phyloP scores from a whole-genome alignment of 106 monocot genomes.

The Chionographis japonica region DNA sequence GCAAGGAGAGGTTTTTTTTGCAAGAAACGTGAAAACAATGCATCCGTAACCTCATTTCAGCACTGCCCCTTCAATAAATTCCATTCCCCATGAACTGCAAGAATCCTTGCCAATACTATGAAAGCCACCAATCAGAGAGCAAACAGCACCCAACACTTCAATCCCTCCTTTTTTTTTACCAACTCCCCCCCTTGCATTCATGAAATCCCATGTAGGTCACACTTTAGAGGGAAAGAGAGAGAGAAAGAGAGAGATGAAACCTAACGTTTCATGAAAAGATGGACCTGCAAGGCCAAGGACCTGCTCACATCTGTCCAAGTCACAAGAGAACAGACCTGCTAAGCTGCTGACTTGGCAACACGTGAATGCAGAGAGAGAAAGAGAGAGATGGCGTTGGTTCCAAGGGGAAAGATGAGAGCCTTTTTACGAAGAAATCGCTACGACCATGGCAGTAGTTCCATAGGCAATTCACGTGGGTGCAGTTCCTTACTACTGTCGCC shows the following conservation, averaged over 20 bases:
- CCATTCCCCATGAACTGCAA: conserved; percentile 4
- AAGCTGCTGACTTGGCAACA: conserved; percentile 54
- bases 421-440: conserved; percentile 15
- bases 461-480: conserved; percentile 53
- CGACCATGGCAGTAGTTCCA: conserved; percentile 2
- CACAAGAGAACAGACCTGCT: conserved; percentile 52
- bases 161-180: neutral
- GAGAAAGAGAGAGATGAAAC: conserved; percentile 10
- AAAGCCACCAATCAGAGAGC: conserved; percentile 9
- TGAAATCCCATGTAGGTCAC: conserved; percentile 10
- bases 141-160: neutral
- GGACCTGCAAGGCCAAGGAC: conserved; percentile 22
- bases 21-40: conserved; percentile 24
- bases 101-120: conserved; percentile 26
- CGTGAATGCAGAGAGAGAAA: conserved; percentile 46
- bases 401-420: conserved; percentile 25
- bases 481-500: conserved; percentile 22
- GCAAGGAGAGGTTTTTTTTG: conserved; percentile 26
- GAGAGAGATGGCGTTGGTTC: conserved; percentile 17
- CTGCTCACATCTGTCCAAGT: conserved; percentile 37
- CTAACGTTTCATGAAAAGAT: conserved; percentile 57
- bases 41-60: neutral
- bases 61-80: conserved; percentile 3
- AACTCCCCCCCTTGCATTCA: conserved; percentile 8
- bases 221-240: conserved; percentile 1